Evolutionary conservation across 2,329 filamentous ascomycete species (phyloP).

Genomic region (Colletotrichum melonis): DNA sequence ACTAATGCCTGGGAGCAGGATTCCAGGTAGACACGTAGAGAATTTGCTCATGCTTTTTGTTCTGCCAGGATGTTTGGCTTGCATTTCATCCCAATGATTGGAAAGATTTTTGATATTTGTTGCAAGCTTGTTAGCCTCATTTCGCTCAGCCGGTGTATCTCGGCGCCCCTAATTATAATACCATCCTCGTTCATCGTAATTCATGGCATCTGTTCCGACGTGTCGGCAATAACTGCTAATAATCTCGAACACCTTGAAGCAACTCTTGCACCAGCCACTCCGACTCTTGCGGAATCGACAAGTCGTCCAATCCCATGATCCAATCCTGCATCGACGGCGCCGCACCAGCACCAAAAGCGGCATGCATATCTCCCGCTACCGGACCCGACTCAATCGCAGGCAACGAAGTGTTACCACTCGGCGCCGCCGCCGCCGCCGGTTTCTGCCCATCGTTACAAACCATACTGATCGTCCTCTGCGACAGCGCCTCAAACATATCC

Average conservation of each 20-base stretch:
- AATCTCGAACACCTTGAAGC: slow-evolving; percentile 33
- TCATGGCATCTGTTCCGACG: neutral
- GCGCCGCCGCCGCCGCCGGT: neutral
- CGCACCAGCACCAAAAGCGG: neutral
- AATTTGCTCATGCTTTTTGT: neutral
- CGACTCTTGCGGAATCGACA: slow-evolving; percentile 35
- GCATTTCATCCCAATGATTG: no score
- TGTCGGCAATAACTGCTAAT: neutral
- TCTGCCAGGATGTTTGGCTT: no score
- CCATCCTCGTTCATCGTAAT: neutral
- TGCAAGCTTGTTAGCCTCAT: neutral
- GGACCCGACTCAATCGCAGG: neutral
- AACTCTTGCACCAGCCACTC: slow-evolving; percentile 40
- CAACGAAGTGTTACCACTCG: neutral
- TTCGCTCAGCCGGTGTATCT: neutral
- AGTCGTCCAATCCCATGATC: slow-evolving; percentile 37
- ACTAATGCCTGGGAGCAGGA: no score
- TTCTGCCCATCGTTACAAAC: slow-evolving; percentile 36
- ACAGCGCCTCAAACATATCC: slow-evolving; percentile 46
- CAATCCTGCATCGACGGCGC: slow-evolving; percentile 37
- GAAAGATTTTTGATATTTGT: no score
- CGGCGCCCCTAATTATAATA: neutral
- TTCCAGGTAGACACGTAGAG: no score
- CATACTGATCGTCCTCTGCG: slow-evolving; percentile 43
- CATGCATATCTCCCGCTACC: neutral